phyloP scores from a whole-genome alignment of 768 basidiomycete genomes.

The Leccinum ochraceum region DNA sequence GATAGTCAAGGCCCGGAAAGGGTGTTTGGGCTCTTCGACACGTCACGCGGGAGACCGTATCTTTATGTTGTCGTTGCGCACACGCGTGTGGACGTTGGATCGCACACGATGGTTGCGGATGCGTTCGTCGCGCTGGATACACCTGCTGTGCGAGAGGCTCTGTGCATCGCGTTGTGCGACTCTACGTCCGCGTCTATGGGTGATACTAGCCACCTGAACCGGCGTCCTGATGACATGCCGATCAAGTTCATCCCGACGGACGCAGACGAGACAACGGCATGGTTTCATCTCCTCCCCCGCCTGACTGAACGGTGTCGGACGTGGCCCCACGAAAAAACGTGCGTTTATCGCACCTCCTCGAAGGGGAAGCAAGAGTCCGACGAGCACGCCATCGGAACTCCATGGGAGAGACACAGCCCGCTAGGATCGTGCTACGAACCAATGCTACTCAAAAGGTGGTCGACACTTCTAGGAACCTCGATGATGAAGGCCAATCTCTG shows the following conservation, averaged over 20 bases:
- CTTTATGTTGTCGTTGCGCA: constrained; percentile 48
- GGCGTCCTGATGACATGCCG: neutral
- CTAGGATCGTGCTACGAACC: constrained; percentile 90
- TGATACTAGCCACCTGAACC: neutral
- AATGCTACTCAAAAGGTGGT: constrained; percentile 79
- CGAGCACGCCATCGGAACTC: constrained; percentile 33
- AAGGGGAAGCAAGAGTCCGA: constrained; percentile 26
- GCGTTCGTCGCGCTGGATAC: constrained; percentile 43
- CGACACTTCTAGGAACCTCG: constrained; percentile 60
- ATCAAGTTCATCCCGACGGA: constrained; percentile 19
- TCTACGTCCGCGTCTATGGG: neutral
- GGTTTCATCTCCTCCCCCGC: constrained; percentile 53
- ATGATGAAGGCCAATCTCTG: constrained; percentile 94
- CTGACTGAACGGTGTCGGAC: constrained; percentile 54
- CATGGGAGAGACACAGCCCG: constrained; percentile 6
- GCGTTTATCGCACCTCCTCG: constrained; percentile 14
- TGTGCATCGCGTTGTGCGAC: neutral
- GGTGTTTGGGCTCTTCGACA: constrained; percentile 21
- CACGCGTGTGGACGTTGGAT: constrained; percentile 45
- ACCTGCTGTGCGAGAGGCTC: neutral
- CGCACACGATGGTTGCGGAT: constrained; percentile 48
- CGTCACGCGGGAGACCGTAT: constrained; percentile 19
- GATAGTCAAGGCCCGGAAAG: constrained; percentile 7
- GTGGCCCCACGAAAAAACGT: constrained; percentile 51
- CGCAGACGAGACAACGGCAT: constrained; percentile 32